Conservation (phyloP, 106 monocot species). For the Triglochin maritima region DNA sequence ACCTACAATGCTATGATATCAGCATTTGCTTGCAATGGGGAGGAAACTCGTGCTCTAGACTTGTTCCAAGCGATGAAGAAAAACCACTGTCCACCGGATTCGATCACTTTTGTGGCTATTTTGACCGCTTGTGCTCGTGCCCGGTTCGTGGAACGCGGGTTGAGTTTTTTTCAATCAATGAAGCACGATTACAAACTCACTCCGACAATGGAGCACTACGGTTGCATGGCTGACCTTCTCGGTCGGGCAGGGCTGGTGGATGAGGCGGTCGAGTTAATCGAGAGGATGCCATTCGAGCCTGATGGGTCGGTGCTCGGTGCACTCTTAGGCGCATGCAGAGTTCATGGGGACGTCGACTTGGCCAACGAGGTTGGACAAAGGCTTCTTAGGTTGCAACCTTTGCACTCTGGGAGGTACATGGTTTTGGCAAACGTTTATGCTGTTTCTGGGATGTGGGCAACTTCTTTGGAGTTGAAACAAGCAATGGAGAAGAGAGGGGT, state of each 20-base stretch:
- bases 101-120: conserved; percentile 31
- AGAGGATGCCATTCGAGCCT: conserved; percentile 35
- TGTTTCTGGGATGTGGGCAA: conserved; percentile 33
- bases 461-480: conserved; percentile 22
- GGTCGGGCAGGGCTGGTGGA: conserved; percentile 27
- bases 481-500: conserved; percentile 27
- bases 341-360: conserved; percentile 25
- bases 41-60: conserved; percentile 26
- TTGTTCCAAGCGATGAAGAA: conserved; percentile 19
- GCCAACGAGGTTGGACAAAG: conserved; percentile 12
- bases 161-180: conserved; percentile 32
- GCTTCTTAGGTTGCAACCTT: conserved; percentile 27
- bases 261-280: conserved; percentile 31
- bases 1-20: conserved; percentile 58
- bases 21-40: conserved; percentile 38
- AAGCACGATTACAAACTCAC: conserved; percentile 4
- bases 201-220: conserved; percentile 48
- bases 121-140: conserved; percentile 43
- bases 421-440: conserved; percentile 41
- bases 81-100: conserved; percentile 20
- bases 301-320: conserved; percentile 42
- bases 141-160: conserved; percentile 24
- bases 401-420: conserved; percentile 33
- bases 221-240: conserved; percentile 39
- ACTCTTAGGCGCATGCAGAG: conserved; percentile 38